These are phyloP conservation scores for Xylaria sp. DNA, from an alignment of 2,329 filamentous ascomycete genomes.

Conservation along the genomic window DNA sequence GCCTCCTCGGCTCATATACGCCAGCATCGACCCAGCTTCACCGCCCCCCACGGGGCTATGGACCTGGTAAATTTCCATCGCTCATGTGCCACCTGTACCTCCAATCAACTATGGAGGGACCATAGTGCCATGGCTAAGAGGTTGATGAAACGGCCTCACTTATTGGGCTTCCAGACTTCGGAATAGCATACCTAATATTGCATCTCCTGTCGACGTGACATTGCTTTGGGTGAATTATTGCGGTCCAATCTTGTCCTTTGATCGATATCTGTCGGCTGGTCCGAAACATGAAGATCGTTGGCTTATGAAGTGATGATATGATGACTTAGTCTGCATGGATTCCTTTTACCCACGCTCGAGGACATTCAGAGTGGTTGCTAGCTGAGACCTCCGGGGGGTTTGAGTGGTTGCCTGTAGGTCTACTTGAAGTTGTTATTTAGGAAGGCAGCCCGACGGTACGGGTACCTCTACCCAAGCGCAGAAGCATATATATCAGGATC, in stretches of 20 bases:
- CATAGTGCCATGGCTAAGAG: slow-evolving; percentile 9
- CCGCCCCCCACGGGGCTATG: slow-evolving; percentile 11
- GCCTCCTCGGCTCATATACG: slow-evolving; percentile 22
- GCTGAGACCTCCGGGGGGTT: background rate
- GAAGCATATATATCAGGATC: slow-evolving; percentile 8
- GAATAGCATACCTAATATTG: slow-evolving; percentile 1
- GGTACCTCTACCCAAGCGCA: background rate
- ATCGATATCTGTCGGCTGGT: background rate
- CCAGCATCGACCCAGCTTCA: slow-evolving; percentile 20
- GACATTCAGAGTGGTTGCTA: background rate
- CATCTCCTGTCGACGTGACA: background rate
- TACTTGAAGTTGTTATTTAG: slow-evolving; percentile 6
- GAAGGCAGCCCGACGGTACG: slow-evolving; percentile 12
- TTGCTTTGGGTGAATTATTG: background rate
- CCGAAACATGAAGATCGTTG: background rate
- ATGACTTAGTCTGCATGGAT: background rate
- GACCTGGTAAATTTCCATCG: slow-evolving; percentile 16
- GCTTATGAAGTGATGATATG: slow-evolving; percentile 1
- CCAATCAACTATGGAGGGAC: slow-evolving; percentile 19
- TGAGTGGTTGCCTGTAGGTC: slow-evolving; percentile 4
- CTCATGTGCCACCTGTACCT: slow-evolving; percentile 21
- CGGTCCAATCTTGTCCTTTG: slow-evolving; percentile 20
- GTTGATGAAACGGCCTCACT: slow-evolving; percentile 27
- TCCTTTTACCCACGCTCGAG: background rate
- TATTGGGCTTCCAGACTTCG: slow-evolving; percentile 18